These are phyloP conservation scores for Maudiozyma serrabonitensis DNA, from an alignment of 805 yeast genomes.

Conservation along the genomic window DNA sequence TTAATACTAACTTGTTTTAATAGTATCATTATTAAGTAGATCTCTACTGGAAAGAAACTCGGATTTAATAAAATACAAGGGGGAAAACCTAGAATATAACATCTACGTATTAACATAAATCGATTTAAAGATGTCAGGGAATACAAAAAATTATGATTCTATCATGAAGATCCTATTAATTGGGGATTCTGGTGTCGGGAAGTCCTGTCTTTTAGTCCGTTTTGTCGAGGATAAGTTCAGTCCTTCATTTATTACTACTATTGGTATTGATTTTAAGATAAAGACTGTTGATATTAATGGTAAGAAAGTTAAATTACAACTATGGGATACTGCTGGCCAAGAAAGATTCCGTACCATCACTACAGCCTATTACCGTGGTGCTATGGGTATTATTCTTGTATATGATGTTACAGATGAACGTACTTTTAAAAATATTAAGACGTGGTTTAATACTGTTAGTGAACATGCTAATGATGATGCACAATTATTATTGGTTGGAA, in stretches of 20 bases:
- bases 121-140: conserved; percentile 4
- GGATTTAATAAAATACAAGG: too few relatives aligned
- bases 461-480: conserved; percentile 96
- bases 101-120: not conserved
- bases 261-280: conserved; percentile 95
- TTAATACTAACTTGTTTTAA: too few relatives aligned
- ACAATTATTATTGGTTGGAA: conserved; percentile 89
- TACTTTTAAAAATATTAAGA: conserved; percentile 83
- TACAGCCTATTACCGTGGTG: conserved; percentile 84
- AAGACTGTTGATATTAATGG: conserved; percentile 91
- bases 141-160: conserved; percentile 51
- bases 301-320: conserved; percentile 83
- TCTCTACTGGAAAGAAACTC: too few relatives aligned
- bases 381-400: conserved; percentile 75
- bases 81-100: not conserved
- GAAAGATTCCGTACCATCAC: conserved; percentile 90
- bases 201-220: conserved; percentile 80
- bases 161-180: conserved; percentile 85
- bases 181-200: conserved; percentile 88
- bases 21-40: too few relatives aligned
- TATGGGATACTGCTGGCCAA: conserved; percentile 96
- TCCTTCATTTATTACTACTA: conserved; percentile 91
- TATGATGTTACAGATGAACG: conserved; percentile 82
- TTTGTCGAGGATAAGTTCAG: conserved; percentile 94
- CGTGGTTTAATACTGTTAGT: conserved; percentile 91